Base-by-base conservation (phyloP, 208 protist species). In the Crithidia thermophila region DNA sequence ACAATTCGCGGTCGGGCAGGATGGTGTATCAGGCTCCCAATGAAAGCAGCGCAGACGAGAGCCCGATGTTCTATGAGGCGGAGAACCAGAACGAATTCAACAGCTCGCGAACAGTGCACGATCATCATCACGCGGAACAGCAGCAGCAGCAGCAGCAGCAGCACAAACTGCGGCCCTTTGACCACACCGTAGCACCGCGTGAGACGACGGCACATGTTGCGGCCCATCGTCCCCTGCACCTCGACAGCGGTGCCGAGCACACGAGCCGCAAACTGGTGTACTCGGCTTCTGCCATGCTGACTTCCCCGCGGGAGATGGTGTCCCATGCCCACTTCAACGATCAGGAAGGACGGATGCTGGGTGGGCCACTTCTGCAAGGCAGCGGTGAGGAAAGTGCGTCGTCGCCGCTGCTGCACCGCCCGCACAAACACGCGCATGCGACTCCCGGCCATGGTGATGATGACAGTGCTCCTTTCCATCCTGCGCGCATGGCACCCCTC, bases 211-310 rank as follows among this genome's bases (percentile, higher is more conserved):
- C 23, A n/a, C 30, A 53, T n/a, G 43, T 33, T 7, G 40, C 58
- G 0, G 45, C 33, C 16, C 43, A 53, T 21, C n/a, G 30, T 14
- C 31, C 45, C 3, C 21, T 64, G 11, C 13, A 42, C 10, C 23
- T 64, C 9, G 58, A 9, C 9, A 39, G 20, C 30, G 25, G 28
- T 28, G 31, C 43, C 1, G 20, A 43, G 20, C 42, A 28, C 34
- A 74, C 67, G 33, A 67, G 59, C 20, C 67, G 67, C 33, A 60
- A 61, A 33, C 59, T 74, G 11, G 43, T 60, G 4, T 74, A 39
- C 58, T 64, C 58, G 21, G 58, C 58, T 4, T 64, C 58, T 18
- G 33, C 43, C 25, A 31, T 53, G 58, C 45, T 64, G 28, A 53
- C 58, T 9, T 64, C 58, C 9, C 58, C 43, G 20, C 10, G 39